A percentile compares a stretch with the other conserved stretches of the same genome.
phyloP scores from a whole-genome alignment of 2,329 filamentous ascomycete genomes.

The Colletotrichum sp. region DNA sequence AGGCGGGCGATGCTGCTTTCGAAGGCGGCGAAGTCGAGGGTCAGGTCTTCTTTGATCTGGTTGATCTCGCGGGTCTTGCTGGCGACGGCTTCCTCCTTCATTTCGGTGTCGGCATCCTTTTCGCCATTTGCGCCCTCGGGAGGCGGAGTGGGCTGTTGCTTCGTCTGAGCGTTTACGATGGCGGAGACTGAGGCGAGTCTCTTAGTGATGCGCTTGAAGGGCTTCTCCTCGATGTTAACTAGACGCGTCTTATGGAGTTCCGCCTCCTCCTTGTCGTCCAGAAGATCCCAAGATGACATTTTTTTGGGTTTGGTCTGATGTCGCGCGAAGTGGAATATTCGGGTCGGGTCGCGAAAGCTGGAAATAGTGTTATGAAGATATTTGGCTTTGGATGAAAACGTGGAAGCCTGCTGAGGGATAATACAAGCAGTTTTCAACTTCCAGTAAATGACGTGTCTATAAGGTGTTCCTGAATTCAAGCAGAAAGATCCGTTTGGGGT shows the following conservation, averaged over 20 bases:
- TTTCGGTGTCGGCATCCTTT: conserved; percentile 29
- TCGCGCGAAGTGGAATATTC: background rate
- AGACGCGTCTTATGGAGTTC: conserved; percentile 87
- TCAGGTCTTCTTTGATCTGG: conserved; percentile 81
- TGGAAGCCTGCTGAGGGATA: background rate
- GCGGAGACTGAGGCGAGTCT: conserved; percentile 74
- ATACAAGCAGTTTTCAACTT: background rate
- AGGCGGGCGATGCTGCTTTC: conserved; percentile 86
- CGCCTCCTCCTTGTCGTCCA: conserved; percentile 79
- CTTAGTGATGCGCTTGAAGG: conserved; percentile 87
- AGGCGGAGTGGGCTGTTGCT: conserved; percentile 68
- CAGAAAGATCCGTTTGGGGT: background rate
- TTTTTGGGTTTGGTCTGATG: background rate
- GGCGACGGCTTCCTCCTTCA: conserved; percentile 27
- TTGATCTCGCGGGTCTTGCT: conserved; percentile 59
- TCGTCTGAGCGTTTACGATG: conserved; percentile 57
- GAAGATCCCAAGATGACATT: conserved; percentile 64
- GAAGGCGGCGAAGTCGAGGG: conserved; percentile 87
- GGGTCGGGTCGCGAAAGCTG: background rate
- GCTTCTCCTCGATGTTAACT: conserved; percentile 88
- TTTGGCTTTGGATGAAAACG: background rate
- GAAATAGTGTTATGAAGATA: background rate
- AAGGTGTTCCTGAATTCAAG: background rate
- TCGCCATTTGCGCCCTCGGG: conserved; percentile 50
- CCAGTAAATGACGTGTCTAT: background rate